Base-by-base conservation (phyloP, 2,329 filamentous ascomycete species). In the Alternaria sp. region DNA sequence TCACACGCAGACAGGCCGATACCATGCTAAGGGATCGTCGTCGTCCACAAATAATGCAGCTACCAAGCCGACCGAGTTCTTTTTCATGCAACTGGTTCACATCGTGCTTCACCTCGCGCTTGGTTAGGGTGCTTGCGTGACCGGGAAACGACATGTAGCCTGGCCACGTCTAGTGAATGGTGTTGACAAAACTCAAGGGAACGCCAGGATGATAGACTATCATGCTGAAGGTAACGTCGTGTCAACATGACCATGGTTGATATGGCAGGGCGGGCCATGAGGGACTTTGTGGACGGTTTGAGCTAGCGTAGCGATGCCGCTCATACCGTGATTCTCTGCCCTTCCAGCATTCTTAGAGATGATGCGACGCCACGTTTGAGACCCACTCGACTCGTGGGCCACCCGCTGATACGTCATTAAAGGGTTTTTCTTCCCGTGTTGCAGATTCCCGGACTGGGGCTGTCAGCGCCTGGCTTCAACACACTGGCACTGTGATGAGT, bases 341-440 rank as follows among this genome's bases (percentile, higher is more conserved):
- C 66, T 70, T 67, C 65, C 57, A 67, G 67, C 65, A 65, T 62
- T 54, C 54, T 67, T 69, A 70, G 57, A 66, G 61, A 67, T 69
- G 67, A 73, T 73, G 70, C 65, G 63, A 67, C 76, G 77, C 75
- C 77, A 79, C 74, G 74, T 76, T 77, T 57, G 63, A 55, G 75
- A 72, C 71, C 77, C 77, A 79, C 76, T 67, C 67, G 65, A 77
- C 73, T 78, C 75, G 75, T 77, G 75, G 76, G 67, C 68, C 54
- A 65, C 61, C 65, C 65, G 66, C 56, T 30, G 67, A 67, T 76
- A 78, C 77, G 77, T 79, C 77, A 79, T 79, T 59, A 71, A 69
- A 66, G 69, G 72, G 40, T 59, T 64, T 64, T 67, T 62, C 69
- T 76, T 77, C 69, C 74, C 73, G 73, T 69, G 73, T 72, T 66